Conservation (phyloP, 179 eudicot species). For the Dionaea muscipula region DNA sequence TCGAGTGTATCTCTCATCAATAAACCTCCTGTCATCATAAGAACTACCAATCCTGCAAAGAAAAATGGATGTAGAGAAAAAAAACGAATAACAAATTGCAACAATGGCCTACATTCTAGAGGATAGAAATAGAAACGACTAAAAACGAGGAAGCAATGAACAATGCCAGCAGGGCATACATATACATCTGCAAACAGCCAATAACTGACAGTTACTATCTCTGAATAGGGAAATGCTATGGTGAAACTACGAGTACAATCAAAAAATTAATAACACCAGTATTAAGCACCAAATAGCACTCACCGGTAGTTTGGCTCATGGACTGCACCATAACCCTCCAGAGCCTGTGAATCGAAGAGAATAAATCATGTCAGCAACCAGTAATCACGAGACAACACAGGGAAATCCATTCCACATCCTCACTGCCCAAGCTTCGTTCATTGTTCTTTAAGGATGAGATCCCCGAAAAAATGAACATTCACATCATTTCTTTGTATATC, state of each 20-base stretch:
- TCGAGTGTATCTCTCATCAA: slow-evolving; percentile 71
- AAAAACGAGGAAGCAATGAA: background rate
- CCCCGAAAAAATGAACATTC: slow-evolving; percentile 65
- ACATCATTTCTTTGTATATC: slow-evolving; percentile 69
- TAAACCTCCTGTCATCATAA: slow-evolving; percentile 81
- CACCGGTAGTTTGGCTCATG: slow-evolving; percentile 89
- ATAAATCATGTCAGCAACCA: slow-evolving; percentile 92
- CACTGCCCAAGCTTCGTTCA: slow-evolving; percentile 84
- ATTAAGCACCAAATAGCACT: slow-evolving; percentile 28
- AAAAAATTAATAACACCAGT: background rate
- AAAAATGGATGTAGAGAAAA: slow-evolving; percentile 21
- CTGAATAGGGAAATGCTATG: too few species aligned
- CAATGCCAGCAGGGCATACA: background rate
- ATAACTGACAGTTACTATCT: too few species aligned
- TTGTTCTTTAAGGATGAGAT: slow-evolving; percentile 70
- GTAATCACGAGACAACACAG: slow-evolving; percentile 57
- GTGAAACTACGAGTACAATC: background rate
- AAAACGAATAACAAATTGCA: slow-evolving; percentile 12
- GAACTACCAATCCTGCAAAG: slow-evolving; percentile 72
- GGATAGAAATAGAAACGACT: background rate
- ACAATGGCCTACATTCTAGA: slow-evolving; percentile 6
- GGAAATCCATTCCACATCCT: slow-evolving; percentile 95
- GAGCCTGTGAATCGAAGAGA: slow-evolving; percentile 99
- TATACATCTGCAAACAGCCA: too few species aligned
- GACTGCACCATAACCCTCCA: slow-evolving; percentile 89